These are phyloP conservation scores for Lotus japonicus DNA, from an alignment of 306 rosid species.

Conservation along the genomic window DNA sequence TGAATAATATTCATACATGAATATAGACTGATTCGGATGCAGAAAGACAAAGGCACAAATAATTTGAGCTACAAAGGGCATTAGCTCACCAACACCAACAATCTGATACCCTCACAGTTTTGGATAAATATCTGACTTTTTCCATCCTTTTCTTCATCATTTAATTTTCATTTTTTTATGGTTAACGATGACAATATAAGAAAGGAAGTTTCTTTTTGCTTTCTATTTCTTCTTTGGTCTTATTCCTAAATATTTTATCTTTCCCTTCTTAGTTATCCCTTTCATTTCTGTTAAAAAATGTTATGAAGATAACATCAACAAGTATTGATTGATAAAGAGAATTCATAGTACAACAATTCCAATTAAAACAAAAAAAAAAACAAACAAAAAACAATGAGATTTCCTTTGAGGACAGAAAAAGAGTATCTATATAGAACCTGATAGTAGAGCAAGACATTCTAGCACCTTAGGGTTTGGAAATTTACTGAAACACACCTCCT, in stretches of 20 bases:
- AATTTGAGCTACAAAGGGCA: background rate
- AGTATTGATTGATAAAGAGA: background rate
- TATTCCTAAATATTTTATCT: background rate
- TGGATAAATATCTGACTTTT: background rate
- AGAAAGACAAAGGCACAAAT: slow-evolving; percentile 2
- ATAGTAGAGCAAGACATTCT: background rate
- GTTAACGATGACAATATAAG: background rate
- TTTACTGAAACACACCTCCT: slow-evolving; percentile 55
- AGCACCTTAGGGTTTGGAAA: background rate
- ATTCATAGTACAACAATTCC: background rate
- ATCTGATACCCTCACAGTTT: background rate
- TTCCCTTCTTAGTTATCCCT: background rate
- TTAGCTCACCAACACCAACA: background rate
- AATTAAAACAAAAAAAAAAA: too few species aligned
- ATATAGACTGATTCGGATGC: background rate
- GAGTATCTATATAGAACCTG: background rate
- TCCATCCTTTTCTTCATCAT: background rate
- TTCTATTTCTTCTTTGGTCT: background rate
- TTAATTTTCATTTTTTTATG: background rate
- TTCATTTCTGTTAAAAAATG: background rate
- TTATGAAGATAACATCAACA: background rate
- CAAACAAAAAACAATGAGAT: background rate
- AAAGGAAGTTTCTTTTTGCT: background rate
- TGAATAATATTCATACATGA: background rate
- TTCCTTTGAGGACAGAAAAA: background rate